phyloP scores from a whole-genome alignment of 2,329 filamentous ascomycete genomes.

The Epichloe sibirici region DNA sequence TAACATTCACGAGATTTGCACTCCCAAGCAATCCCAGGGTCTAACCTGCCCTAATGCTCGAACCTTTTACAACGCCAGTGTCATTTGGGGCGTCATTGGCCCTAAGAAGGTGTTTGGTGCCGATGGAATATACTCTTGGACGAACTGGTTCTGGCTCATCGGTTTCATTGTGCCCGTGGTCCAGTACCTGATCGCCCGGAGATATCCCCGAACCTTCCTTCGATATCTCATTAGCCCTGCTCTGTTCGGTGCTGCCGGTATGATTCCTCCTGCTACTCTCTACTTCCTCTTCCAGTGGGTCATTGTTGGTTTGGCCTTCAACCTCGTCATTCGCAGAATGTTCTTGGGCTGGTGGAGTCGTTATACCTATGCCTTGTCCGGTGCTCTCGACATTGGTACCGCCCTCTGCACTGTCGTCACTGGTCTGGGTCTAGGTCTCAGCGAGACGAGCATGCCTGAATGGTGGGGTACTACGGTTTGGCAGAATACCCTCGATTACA shows the following conservation, averaged over 20 bases:
- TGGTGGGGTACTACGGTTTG: constrained; percentile 34
- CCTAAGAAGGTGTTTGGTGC: constrained; percentile 21
- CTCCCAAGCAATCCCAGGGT: constrained; percentile 30
- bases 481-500: constrained; percentile 19
- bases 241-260: constrained; percentile 36
- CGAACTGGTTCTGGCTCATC: constrained; percentile 45
- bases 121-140: constrained; percentile 31
- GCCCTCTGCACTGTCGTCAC: constrained; percentile 44
- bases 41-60: constrained; percentile 45
- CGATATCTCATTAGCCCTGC: constrained; percentile 41
- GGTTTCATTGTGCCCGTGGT: constrained; percentile 34
- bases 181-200: constrained; percentile 35
- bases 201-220: constrained; percentile 32
- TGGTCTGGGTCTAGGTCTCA: constrained; percentile 33
- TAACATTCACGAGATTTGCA: constrained; percentile 43
- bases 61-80: constrained; percentile 47
- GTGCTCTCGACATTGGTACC: constrained; percentile 45
- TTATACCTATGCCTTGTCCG: constrained; percentile 49
- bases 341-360: constrained; percentile 43
- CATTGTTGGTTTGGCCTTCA: constrained; percentile 42
- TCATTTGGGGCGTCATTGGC: constrained; percentile 50
- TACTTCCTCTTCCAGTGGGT: constrained; percentile 44
- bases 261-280: constrained; percentile 43
- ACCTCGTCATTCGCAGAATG: constrained; percentile 36
- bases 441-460: constrained; percentile 27